phyloP scores from a whole-genome alignment of 306 rosid species.

The Lupinus albus region DNA sequence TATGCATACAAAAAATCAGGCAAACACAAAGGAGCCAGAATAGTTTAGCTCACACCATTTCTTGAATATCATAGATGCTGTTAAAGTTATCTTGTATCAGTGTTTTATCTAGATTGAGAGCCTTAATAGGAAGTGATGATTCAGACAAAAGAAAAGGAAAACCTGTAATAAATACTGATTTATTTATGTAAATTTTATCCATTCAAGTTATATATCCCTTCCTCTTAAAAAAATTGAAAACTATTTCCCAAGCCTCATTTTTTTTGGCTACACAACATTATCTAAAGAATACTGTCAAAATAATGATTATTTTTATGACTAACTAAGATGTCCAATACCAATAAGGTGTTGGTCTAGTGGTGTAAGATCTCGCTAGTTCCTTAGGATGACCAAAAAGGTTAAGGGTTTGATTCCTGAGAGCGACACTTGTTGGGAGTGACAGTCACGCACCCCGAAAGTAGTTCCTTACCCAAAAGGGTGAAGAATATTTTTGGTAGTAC shows the following conservation, averaged over 20 bases:
- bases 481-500: too few relatives aligned
- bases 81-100: conserved; percentile 3
- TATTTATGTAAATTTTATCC: background rate
- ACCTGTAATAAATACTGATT: background rate
- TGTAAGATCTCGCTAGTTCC: too few relatives aligned
- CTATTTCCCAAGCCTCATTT: background rate
- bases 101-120: conserved; percentile 26
- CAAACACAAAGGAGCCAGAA: background rate
- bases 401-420: too few relatives aligned
- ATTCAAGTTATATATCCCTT: background rate
- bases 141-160: background rate
- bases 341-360: too few relatives aligned
- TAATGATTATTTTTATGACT: too few relatives aligned
- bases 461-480: too few relatives aligned
- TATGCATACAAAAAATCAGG: conserved; percentile 1
- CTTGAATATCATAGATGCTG: conserved; percentile 20
- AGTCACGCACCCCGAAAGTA: too few relatives aligned
- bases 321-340: too few relatives aligned
- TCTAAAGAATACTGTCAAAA: background rate
- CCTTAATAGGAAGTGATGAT: conserved; percentile 16
- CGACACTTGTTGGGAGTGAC: too few relatives aligned
- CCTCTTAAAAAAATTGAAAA: background rate
- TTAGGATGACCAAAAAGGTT: too few relatives aligned
- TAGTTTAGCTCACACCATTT: conserved; percentile 5
- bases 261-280: background rate